Conservation (phyloP, 352 stramenopile genomes). For the Phytophthora melonis region DNA sequence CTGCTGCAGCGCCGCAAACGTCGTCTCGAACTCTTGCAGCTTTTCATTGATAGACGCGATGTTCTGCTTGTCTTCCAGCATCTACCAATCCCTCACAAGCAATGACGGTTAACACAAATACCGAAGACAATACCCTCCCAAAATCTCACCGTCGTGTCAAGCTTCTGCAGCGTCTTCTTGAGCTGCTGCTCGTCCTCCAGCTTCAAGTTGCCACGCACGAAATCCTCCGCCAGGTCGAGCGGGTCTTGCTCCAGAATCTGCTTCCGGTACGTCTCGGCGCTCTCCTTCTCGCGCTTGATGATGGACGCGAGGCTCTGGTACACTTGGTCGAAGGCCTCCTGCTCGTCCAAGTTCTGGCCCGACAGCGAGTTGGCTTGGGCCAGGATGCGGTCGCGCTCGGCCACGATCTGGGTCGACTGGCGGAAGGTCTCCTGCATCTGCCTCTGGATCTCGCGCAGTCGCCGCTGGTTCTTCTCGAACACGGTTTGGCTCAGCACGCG, state of each 20-base stretch:
- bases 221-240: constrained; percentile 72
- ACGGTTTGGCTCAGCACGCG: constrained; percentile 75
- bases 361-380: constrained; percentile 75
- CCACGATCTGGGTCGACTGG: constrained; percentile 72
- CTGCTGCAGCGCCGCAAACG: constrained; percentile 65
- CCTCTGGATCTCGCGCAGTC: constrained; percentile 75
- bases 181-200: constrained; percentile 82
- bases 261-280: constrained; percentile 80
- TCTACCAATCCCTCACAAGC: constrained; percentile 38
- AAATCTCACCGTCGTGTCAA: constrained; percentile 61
- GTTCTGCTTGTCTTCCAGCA: constrained; percentile 74
- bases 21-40: constrained; percentile 79
- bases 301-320: constrained; percentile 76
- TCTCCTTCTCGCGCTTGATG: constrained; percentile 80
- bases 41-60: constrained; percentile 77
- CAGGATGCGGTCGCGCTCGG: constrained; percentile 76
- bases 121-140: background rate
- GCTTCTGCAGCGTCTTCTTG: constrained; percentile 68
- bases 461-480: constrained; percentile 85
- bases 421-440: constrained; percentile 84
- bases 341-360: constrained; percentile 77
- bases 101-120: background rate
- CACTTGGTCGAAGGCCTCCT: constrained; percentile 79
- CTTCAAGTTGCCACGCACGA: constrained; percentile 78
- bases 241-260: constrained; percentile 81